A percentile compares a stretch with the other conserved stretches of the same genome.
Conservation (phyloP, 257 asterid species). For the Prunella vulgaris region DNA sequence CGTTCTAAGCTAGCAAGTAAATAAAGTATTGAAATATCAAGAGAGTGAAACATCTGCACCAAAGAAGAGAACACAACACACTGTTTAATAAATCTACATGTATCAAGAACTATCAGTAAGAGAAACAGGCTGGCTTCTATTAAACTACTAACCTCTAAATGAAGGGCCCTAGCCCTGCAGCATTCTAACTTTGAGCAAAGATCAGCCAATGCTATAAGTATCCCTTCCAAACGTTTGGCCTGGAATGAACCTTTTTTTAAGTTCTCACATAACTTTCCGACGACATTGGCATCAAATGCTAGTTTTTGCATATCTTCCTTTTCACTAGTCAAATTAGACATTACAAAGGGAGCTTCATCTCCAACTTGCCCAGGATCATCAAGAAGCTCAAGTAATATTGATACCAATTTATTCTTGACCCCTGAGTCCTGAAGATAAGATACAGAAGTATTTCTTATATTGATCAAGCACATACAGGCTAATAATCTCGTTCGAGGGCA, state of each 20-base stretch:
- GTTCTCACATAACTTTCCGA: constrained; percentile 59
- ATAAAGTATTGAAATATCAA: neutral
- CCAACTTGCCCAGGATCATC: constrained; percentile 95
- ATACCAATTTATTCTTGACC: constrained; percentile 54
- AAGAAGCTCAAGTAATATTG: constrained; percentile 67
- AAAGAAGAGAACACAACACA: constrained; percentile 5
- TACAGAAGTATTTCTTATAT: constrained; percentile 51
- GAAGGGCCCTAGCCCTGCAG: constrained; percentile 70
- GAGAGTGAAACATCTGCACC: neutral
- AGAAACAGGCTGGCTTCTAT: constrained; percentile 1
- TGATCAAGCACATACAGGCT: constrained; percentile 75
- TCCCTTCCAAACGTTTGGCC: constrained; percentile 68
- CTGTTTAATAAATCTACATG: neutral
- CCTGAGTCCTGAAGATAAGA: constrained; percentile 57
- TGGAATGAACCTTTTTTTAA: constrained; percentile 46
- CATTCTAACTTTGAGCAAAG: constrained; percentile 78
- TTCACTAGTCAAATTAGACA: constrained; percentile 63
- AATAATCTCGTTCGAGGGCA: constrained; percentile 77
- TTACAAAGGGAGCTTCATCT: constrained; percentile 81
- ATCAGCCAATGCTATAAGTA: constrained; percentile 66
- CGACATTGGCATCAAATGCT: constrained; percentile 63
- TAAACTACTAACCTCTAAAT: constrained; percentile 58
- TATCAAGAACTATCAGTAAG: constrained; percentile 19
- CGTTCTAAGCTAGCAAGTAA: constrained; percentile 5
- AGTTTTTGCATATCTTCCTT: constrained; percentile 80